A percentile compares a stretch with the other conserved stretches of the same genome.
phyloP scores from a whole-genome alignment of 208 protist genomes.

The Trypanosoma theileri region DNA sequence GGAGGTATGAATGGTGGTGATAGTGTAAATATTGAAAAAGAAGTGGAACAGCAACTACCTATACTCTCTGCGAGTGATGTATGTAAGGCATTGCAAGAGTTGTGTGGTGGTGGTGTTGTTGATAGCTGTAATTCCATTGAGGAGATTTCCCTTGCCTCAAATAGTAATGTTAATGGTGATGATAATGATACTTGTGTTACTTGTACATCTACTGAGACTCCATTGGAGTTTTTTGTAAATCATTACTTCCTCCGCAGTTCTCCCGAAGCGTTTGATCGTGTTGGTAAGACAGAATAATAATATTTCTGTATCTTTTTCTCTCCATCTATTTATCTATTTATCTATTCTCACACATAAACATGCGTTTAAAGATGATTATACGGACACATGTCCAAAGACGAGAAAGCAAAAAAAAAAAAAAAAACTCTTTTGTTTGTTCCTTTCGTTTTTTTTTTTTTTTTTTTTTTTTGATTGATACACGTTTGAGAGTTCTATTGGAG shows the following conservation, averaged over 20 bases:
- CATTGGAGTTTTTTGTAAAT: slow-evolving; percentile 24
- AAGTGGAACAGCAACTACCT: neutral
- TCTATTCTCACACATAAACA: neutral
- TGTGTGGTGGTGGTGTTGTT: slow-evolving; percentile 11
- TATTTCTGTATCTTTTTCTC: too few relatives aligned
- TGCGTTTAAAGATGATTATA: neutral
- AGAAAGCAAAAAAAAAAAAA: neutral
- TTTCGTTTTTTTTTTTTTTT: neutral
- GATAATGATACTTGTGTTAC: neutral
- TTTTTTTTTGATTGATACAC: neutral
- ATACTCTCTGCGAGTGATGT: slow-evolving; percentile 10
- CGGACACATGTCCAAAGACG: too few relatives aligned
- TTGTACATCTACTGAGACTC: neutral
- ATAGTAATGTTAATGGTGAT: neutral
- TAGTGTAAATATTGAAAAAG: slow-evolving; percentile 5
- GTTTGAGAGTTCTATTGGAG: slow-evolving; percentile 3
- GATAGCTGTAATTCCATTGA: too few relatives aligned
- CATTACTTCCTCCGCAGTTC: slow-evolving; percentile 26
- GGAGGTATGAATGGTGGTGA: slow-evolving; percentile 15
- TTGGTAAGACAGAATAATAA: neutral
- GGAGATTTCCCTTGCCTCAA: neutral
- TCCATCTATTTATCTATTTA: neutral
- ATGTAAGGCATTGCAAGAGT: neutral
- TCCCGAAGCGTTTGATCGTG: slow-evolving; percentile 27
- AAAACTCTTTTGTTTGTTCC: too few relatives aligned